Base-by-base conservation (phyloP, 257 asterid species). In the Solanum megistacrolobum region DNA sequence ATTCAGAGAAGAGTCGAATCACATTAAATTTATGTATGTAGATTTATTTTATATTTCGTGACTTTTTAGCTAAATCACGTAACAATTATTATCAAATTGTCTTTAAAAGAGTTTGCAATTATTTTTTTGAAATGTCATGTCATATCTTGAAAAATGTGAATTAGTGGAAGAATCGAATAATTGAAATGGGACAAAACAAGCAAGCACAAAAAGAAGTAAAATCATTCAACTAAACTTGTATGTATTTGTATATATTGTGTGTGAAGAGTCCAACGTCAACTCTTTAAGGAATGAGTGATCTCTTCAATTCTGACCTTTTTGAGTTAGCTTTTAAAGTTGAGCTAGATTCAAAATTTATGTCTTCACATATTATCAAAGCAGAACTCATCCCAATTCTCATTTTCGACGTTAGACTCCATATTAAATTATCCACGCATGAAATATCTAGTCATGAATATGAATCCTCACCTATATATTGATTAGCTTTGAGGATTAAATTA, bases 251-350 rank as follows among this genome's bases (percentile, higher is more conserved):
- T 48, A 48, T 16, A 14, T 48, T 48, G 0, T 16, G 62, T 52
- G 23, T 6, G 23, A 18, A 2, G 10, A 55, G n/a, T 55, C 62
- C n/a, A 1, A 52, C 62, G 0, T 0, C 4, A 16, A 0, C 3
- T 52, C 4, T 52, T 52, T 52, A 6, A 52, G 0, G 0, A 18
- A 52, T 20, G 9, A 52, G 10, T 18, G n/a, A 52, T 52, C 10
- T 52, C n/a, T 52, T 52, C 8, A 52, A 6, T 52, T 52, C 0
- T 18, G 3, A 52, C 0, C 4, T 39, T 16, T 14, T 52, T 18
- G 10, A 18, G 62, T 52, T 6, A 52, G 62, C n/a, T 52, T 18
- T 52, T 52, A 6, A 71, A 1, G 9, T 25, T 27, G 10, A 12
- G 2, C 4, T 5, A 65, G 20, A 65, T 5, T 13, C 1, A 65